A percentile compares a stretch with the other conserved stretches of the same genome.
These are phyloP conservation scores for Neurospora sp. DNA, from an alignment of 495 filamentous ascomycete species.

Conservation along the genomic window DNA sequence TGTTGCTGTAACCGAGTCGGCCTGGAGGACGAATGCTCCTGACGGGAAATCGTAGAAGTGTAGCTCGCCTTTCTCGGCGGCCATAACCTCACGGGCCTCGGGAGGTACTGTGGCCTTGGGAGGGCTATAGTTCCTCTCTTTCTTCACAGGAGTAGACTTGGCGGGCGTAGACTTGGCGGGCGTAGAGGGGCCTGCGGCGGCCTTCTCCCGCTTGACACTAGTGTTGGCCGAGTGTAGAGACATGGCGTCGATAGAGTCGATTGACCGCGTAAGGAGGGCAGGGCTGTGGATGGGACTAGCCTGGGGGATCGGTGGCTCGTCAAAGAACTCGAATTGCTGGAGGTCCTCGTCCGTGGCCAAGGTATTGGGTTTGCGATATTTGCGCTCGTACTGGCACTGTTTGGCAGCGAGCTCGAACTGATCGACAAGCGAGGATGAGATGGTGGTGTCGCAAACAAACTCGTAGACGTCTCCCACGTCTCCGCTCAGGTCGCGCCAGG, in stretches of 20 bases:
- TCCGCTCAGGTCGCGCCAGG: conserved; percentile 90
- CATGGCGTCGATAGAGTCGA: conserved; percentile 38
- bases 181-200: conserved; percentile 10
- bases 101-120: conserved; percentile 47
- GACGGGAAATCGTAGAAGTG: conserved; percentile 87
- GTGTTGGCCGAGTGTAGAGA: conserved; percentile 26
- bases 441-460: conserved; percentile 78
- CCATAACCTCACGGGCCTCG: conserved; percentile 58
- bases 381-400: conserved; percentile 96
- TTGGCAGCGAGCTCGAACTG: conserved; percentile 75
- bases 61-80: conserved; percentile 68
- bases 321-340: conserved; percentile 66
- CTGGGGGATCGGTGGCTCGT: conserved; percentile 68
- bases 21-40: conserved; percentile 75
- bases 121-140: conserved; percentile 29
- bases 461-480: conserved; percentile 91
- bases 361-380: conserved; percentile 67
- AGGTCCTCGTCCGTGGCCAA: conserved; percentile 76
- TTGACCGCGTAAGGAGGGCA: conserved; percentile 32
- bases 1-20: conserved; percentile 57
- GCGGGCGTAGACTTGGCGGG: conserved; percentile 6
- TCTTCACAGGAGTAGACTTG: conserved; percentile 12
- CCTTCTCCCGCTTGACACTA: conserved; percentile 22
- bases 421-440: conserved; percentile 57
- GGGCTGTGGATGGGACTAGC: conserved; percentile 71